phyloP scores from a whole-genome alignment of 140 eudicot genomes.

The Stevia rebaudiana region DNA sequence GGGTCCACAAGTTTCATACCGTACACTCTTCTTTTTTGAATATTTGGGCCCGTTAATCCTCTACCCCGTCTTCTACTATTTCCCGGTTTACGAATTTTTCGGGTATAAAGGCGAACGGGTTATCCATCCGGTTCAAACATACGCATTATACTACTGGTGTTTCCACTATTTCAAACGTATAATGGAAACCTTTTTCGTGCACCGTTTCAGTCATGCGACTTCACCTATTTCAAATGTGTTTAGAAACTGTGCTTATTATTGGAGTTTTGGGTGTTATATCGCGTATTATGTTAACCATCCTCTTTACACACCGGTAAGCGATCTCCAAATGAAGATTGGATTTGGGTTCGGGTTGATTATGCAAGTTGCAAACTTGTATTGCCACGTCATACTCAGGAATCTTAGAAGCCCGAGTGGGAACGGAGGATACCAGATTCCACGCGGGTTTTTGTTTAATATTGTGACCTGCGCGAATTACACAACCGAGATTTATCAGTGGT shows the following conservation, averaged over 20 bases:
- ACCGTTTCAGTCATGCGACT: constrained; percentile 97
- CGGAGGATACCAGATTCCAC: constrained; percentile 87
- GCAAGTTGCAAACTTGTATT: constrained; percentile 85
- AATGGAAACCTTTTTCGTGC: constrained; percentile 91
- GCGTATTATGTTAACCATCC: constrained; percentile 95
- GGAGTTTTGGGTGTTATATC: constrained; percentile 83
- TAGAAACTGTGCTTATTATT: constrained; percentile 90
- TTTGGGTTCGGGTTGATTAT: constrained; percentile 72
- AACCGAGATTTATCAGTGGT: constrained; percentile 96
- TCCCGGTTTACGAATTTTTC: constrained; percentile 58
- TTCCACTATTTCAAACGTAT: constrained; percentile 92
- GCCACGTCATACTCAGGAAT: constrained; percentile 77
- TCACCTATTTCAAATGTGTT: constrained; percentile 92
- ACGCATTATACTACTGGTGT: constrained; percentile 92
- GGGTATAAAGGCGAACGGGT: constrained; percentile 72
- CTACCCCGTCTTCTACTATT: constrained; percentile 82
- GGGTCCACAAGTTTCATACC: constrained; percentile 90
- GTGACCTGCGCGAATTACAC: constrained; percentile 98
- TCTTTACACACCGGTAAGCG: constrained; percentile 72
- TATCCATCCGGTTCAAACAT: constrained; percentile 79
- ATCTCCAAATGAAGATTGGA: constrained; percentile 88
- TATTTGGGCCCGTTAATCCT: constrained; percentile 83
- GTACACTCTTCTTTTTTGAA: constrained; percentile 85
- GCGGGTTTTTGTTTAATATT: constrained; percentile 81
- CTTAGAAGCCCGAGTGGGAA: constrained; percentile 60